Percentiles rank a stretch among this genome's conserved stretches.
phyloP scores from a whole-genome alignment of 1,284 basidiomycete species.

The Moesziomyces globuligerus region DNA sequence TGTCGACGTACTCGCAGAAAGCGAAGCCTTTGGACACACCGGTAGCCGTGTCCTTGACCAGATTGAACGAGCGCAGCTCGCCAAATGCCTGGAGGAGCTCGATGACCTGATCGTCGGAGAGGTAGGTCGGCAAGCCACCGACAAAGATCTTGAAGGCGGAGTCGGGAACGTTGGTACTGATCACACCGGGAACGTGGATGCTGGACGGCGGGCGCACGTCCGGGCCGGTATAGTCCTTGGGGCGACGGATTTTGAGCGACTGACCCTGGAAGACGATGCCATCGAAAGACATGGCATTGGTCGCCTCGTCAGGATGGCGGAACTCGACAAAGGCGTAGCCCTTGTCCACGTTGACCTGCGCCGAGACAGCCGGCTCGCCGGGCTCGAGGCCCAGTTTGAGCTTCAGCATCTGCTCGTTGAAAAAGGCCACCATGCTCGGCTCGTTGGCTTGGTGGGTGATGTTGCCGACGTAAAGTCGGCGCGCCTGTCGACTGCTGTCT shows the following conservation, averaged over 20 bases:
- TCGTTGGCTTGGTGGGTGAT: constrained; percentile 92
- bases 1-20: constrained; percentile 97
- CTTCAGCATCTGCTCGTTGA: constrained; percentile 94
- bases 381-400: constrained; percentile 71
- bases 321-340: constrained; percentile 94
- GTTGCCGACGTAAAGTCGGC: constrained; percentile 93
- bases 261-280: constrained; percentile 93
- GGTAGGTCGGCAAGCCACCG: constrained; percentile 91
- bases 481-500: constrained; percentile 77
- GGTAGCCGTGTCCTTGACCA: constrained; percentile 80
- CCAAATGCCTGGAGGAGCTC: constrained; percentile 97
- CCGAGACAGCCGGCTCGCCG: constrained; percentile 83
- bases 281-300: constrained; percentile 94
- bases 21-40: constrained; percentile 90
- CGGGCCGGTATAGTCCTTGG: constrained; percentile 86
- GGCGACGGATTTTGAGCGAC: constrained; percentile 91
- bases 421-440: constrained; percentile 86
- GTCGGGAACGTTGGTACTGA: constrained; percentile 96
- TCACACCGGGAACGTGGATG: constrained; percentile 85
- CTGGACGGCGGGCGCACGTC: constrained; percentile 74
- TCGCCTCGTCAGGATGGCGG: constrained; percentile 94
- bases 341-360: constrained; percentile 97
- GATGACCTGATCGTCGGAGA: constrained; percentile 97
- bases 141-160: constrained; percentile 98
- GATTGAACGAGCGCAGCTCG: constrained; percentile 94